Percentiles rank a stretch among this genome's conserved stretches.
Evolutionary conservation across 1,139 yeast genomes (phyloP).

Genomic region (Suhomyces wounanorum): DNA sequence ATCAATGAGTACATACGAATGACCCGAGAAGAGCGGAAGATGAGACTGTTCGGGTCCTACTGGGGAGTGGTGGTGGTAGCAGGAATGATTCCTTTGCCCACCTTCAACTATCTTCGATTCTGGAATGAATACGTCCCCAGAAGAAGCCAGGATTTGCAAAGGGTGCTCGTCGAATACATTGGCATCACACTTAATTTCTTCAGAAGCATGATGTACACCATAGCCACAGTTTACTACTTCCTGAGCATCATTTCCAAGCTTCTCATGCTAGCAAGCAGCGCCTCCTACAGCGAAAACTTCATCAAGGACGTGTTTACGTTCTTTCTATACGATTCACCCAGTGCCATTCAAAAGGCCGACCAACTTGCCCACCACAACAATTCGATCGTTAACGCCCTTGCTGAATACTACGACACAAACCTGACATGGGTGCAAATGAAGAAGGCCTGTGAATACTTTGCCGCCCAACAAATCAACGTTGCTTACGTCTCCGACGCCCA

Average conservation of each 20-base stretch:
- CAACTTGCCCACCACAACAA: constrained; percentile 15
- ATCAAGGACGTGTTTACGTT: constrained; percentile 33
- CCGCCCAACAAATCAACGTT: constrained; percentile 4
- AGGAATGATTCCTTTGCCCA: constrained; percentile 30
- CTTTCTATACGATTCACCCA: constrained; percentile 22
- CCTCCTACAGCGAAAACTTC: constrained; percentile 35
- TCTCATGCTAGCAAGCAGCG: constrained; percentile 30
- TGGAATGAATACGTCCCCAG: constrained; percentile 25
- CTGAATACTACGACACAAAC: neutral
- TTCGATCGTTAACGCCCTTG: constrained; percentile 17
- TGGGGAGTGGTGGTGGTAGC: constrained; percentile 20
- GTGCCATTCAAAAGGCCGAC: constrained; percentile 15
- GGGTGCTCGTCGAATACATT: neutral
- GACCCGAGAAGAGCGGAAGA: constrained; percentile 2
- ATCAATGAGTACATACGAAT: constrained; percentile 16
- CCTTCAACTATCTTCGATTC: constrained; percentile 26
- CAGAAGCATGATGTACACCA: constrained; percentile 22
- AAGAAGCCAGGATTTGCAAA: neutral
- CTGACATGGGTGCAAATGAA: neutral
- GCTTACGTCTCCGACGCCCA: neutral
- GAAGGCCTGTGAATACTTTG: neutral
- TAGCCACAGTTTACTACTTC: constrained; percentile 24
- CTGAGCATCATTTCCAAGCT: constrained; percentile 20
- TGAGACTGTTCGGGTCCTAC: constrained; percentile 13
- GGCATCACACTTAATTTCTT: constrained; percentile 18